phyloP scores from a whole-genome alignment of 140 eudicot genomes.

The Erigeron philadelphicus region DNA sequence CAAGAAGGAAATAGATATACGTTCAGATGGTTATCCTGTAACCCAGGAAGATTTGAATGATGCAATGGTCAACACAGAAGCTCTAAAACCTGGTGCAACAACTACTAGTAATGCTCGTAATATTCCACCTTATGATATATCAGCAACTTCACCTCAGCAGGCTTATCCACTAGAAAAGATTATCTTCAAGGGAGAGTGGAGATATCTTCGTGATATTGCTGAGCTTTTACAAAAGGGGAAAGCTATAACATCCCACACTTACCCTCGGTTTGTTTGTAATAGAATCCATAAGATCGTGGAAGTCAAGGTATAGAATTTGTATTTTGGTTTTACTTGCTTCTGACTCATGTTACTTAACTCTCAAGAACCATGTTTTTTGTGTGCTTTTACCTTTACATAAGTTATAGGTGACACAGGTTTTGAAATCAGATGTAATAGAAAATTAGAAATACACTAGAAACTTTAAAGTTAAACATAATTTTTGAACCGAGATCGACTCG shows the following conservation, averaged over 20 bases:
- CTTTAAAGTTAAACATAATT: too few relatives aligned
- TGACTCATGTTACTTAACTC: too few relatives aligned
- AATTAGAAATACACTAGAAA: too few relatives aligned
- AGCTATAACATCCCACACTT: slow-evolving; percentile 30
- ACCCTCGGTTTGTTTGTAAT: slow-evolving; percentile 69
- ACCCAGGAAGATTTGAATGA: slow-evolving; percentile 44
- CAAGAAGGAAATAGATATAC: slow-evolving; percentile 34
- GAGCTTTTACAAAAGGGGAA: slow-evolving; percentile 38
- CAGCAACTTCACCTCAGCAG: slow-evolving; percentile 51
- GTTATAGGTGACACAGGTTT: too few relatives aligned
- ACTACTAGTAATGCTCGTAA: slow-evolving; percentile 36
- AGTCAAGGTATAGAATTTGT: slow-evolving; percentile 46
- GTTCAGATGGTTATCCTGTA: slow-evolving; percentile 36
- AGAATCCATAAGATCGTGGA: slow-evolving; percentile 45
- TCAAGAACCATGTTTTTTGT: too few relatives aligned
- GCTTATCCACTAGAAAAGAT: slow-evolving; percentile 81
- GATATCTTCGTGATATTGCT: slow-evolving; percentile 52
- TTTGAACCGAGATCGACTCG: too few relatives aligned
- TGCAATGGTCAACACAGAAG: slow-evolving; percentile 37
- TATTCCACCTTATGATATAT: slow-evolving; percentile 69
- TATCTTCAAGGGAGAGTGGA: slow-evolving; percentile 73
- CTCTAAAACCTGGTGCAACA: slow-evolving; percentile 37
- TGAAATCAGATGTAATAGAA: too few relatives aligned
- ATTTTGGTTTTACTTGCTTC: not conserved
- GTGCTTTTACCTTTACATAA: too few relatives aligned